Evolutionary conservation across 2,329 filamentous ascomycete genomes (phyloP).

Genomic region (Lecanicillium sp.): DNA sequence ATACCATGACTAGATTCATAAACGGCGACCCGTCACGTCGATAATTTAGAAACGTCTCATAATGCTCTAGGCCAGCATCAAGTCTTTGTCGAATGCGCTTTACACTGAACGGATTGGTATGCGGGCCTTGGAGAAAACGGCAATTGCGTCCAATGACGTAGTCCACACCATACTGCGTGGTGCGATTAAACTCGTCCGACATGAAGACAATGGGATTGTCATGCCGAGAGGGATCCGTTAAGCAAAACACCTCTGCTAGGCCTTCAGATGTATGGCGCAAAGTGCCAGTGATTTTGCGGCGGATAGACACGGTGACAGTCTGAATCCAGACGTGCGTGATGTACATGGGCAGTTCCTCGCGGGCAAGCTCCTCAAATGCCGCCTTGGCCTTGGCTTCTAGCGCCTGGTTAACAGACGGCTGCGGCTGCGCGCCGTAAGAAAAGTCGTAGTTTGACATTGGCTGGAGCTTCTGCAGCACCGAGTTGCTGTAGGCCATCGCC

Average conservation of each 20-base stretch:
- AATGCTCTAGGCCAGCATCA: conserved; percentile 57
- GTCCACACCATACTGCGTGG: conserved; percentile 57
- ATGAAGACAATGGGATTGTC: conserved; percentile 73
- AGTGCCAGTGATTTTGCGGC: conserved; percentile 58
- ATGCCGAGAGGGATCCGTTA: conserved; percentile 62
- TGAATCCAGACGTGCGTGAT: conserved; percentile 61
- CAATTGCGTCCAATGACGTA: conserved; percentile 72
- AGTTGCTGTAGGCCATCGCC: conserved; percentile 65
- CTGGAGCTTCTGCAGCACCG: conserved; percentile 18
- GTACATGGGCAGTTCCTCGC: conserved; percentile 63
- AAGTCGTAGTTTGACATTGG: conserved; percentile 10
- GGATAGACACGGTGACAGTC: conserved; percentile 59
- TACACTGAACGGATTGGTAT: conserved; percentile 57
- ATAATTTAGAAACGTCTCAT: conserved; percentile 70
- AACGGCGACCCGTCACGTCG: conserved; percentile 70
- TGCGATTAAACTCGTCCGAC: conserved; percentile 66
- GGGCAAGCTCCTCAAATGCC: conserved; percentile 56
- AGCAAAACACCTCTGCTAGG: conserved; percentile 66
- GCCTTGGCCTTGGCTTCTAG: conserved; percentile 54
- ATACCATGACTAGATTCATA: conserved; percentile 55
- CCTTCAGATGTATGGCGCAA: conserved; percentile 63
- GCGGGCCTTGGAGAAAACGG: conserved; percentile 69
- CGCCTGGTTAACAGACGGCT: conserved; percentile 43
- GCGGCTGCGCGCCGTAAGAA: conserved; percentile 8
- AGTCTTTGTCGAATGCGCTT: conserved; percentile 55